Evolutionary conservation across 106 monocot species (phyloP), one percentile per base, ranked within the genome.

Genomic region (Allium fistulosum): DNA sequence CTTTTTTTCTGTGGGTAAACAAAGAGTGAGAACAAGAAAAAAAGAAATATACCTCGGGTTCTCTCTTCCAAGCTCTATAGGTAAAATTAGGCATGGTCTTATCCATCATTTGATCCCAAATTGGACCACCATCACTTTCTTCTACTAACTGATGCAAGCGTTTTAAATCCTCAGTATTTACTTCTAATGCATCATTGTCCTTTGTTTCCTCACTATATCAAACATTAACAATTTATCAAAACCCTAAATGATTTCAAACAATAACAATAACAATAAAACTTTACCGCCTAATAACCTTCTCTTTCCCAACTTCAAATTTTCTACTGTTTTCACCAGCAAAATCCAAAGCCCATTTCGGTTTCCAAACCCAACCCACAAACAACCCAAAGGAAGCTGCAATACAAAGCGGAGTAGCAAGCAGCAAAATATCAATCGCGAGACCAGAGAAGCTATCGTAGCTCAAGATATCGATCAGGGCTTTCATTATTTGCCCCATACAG

Each of bases 91-190:
- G 87, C 59, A 88, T 60, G 10, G 70, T 52, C 67, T 73, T 77
- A 12, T 94, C 83, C 94, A 94, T 90, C 94, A 94, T 94, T 6
- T 75, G 80, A 8, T 69, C 72, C 94, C 94, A 94, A 9, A 72
- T 68, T 2, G 82, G 90, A 4, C 94, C 94, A 6, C 86, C 84
- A 64, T 90, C 90, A 3, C 67, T 83, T 22, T 53, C 80, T 47
- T 90, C 83, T 7, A 90, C 87, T 8, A 94, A 77, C 62, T 72
- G 71, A 37, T 49, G 79, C 10, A 94, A 78, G 70, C 90, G 71
- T 66, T 74, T 59, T 51, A 94, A 82, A 80, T 94, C 94, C 16
- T 80, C 77, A 17, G 17, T 67, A 17, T 72, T 85, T 67, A 94
- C 94, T 2, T 79, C 78, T 68, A 85, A 60, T 58, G 37, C 37